Evolutionary conservation across 2,329 filamentous ascomycete genomes (phyloP).

Genomic region (Penicillium sp.): DNA sequence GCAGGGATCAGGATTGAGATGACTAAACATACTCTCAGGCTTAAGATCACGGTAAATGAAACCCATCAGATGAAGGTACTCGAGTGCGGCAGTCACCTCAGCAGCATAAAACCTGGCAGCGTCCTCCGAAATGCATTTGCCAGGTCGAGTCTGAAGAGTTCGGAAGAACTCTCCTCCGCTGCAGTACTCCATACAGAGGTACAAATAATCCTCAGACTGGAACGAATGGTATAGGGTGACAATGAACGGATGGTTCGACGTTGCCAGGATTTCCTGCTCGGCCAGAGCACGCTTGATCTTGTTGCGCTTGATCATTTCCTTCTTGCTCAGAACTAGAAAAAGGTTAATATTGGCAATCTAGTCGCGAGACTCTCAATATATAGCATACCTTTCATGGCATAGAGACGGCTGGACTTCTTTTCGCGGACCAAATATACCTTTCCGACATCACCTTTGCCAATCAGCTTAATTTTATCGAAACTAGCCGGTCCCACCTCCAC

Average conservation of each 20-base stretch:
- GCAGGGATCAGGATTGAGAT: neutral
- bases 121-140: constrained; percentile 96
- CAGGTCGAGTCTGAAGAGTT: constrained; percentile 87
- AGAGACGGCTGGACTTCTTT: constrained; percentile 93
- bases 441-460: constrained; percentile 96
- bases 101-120: constrained; percentile 96
- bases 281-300: constrained; percentile 98
- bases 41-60: constrained; percentile 99
- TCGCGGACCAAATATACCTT: constrained; percentile 97
- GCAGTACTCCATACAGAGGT: constrained; percentile 99
- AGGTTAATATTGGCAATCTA: constrained; percentile 38
- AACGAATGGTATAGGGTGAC: constrained; percentile 98
- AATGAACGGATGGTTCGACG: constrained; percentile 98
- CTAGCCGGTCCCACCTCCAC: constrained; percentile 93
- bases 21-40: constrained; percentile 75
- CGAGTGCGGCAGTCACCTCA: constrained; percentile 91
- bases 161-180: constrained; percentile 98
- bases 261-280: constrained; percentile 96
- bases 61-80: constrained; percentile 97
- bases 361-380: neutral
- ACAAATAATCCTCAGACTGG: constrained; percentile 97
- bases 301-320: constrained; percentile 99
- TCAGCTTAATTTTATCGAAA: constrained; percentile 99
- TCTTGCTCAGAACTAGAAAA: constrained; percentile 84
- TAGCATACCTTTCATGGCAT: constrained; percentile 92